Evolutionary conservation across 371 early-diverging fungal species (phyloP).

Genomic region (Funneliformis caledonium): DNA sequence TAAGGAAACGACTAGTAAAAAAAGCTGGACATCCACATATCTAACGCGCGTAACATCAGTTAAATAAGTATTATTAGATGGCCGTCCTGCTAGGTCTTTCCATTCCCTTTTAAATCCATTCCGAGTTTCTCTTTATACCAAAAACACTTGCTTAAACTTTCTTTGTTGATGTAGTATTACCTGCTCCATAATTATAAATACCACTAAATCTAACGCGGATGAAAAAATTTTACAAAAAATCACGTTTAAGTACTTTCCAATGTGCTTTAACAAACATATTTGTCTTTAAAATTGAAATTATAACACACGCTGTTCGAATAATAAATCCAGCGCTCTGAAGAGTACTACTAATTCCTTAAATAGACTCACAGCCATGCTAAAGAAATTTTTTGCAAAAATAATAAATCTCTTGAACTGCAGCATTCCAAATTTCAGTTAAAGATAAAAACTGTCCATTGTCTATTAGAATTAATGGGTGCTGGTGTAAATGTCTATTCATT

Average conservation of each 20-base stretch:
- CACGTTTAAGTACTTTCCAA: neutral
- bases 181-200: slow-evolving; percentile 1
- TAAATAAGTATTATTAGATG: neutral
- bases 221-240: neutral
- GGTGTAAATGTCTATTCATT: neutral
- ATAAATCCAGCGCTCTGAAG: too few relatives aligned
- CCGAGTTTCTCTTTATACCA: neutral
- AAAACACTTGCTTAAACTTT: neutral
- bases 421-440: neutral
- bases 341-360: neutral
- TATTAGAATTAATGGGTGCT: neutral
- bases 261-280: neutral
- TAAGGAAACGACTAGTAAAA: neutral
- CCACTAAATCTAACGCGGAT: neutral
- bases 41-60: neutral
- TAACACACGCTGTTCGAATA: neutral
- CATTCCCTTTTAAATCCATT: neutral
- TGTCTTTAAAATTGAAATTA: neutral
- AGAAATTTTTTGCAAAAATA: neutral
- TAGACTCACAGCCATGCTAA: neutral
- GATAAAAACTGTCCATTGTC: neutral
- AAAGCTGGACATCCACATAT: slow-evolving; percentile 26
- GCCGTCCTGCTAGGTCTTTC: neutral
- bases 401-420: neutral
- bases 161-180: neutral